Evolutionary conservation across 257 asterid genomes (phyloP), one percentile per base, ranked within the genome.

Genomic region (Oldenlandia corymbosa): DNA sequence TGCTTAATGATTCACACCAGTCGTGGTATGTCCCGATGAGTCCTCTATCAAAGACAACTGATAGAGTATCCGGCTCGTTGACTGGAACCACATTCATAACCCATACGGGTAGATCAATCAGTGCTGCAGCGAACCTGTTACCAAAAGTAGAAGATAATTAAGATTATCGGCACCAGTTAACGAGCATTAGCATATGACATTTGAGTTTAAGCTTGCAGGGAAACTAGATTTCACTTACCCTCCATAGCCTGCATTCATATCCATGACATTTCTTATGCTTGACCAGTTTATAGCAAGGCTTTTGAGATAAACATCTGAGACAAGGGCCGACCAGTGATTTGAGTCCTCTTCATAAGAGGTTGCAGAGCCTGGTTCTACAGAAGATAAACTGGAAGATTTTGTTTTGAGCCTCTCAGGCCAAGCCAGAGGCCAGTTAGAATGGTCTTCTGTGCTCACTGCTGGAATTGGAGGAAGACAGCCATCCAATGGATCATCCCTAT

Each of bases 171-270:
- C 24, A 8, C 5, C 8, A 26, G 28, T 10, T 21, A 16, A 32
- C 45, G n/a, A n/a, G n/a, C 31, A 16, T 14, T 59, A 5, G 50
- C 8, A 42, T 37, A 27, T 18, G 47, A 68, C 41, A 36, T 8
- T 9, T 36, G n/a, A 27, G 50, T 28, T 31, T 21, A 5, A 31
- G 55, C 23, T 56, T 48, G 5, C 37, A 5, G 52, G 60, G 30
- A 54, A 54, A 16, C 4, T 60, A 47, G 30, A 26, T 18, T 56
- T 41, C n/a, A 45, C 91, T 82, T 82, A 90, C 97, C 99, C 99
- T 81, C 97, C 99, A 75, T 84, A 84, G 60, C 88, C 86, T 21
- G 97, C 97, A 70, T 84, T 85, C 99, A 90, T 90, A 54, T 93
- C 99, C 94, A 93, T 84, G 55, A 88, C 85, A 53, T 93, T 93